Conservation (phyloP, 176 grass and related monocot genomes). For the Avena sativa region DNA sequence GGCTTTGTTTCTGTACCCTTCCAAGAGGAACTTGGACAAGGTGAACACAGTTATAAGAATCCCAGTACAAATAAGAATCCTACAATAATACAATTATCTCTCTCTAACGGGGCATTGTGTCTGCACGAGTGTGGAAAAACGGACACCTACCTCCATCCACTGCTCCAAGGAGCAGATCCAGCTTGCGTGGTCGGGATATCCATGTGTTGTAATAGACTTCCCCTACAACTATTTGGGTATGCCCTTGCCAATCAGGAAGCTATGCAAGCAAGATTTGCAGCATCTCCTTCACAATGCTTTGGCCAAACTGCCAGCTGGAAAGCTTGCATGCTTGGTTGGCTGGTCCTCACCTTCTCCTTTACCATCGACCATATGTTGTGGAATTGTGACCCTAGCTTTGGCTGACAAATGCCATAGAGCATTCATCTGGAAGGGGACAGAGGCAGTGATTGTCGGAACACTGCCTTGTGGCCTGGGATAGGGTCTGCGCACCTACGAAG, state of each 20-base stretch:
- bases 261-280: not conserved
- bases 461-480: constrained; percentile 11
- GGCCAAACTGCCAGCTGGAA: not conserved
- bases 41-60: not conserved
- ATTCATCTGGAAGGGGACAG: constrained; percentile 3
- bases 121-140: not conserved
- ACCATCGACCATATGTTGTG: not conserved
- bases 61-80: not conserved
- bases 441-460: not conserved
- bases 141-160: not conserved
- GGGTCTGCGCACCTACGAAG: not conserved
- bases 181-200: not conserved
- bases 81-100: not conserved
- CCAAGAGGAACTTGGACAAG: not conserved
- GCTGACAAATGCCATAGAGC: not conserved
- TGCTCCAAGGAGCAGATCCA: not conserved
- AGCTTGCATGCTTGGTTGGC: not conserved
- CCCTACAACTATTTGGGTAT: not conserved
- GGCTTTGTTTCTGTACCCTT: not conserved
- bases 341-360: not conserved
- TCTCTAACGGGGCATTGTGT: not conserved
- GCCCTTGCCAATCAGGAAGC: not conserved
- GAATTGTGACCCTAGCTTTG: not conserved
- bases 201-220: constrained; percentile 1
- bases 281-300: not conserved